Evolutionary conservation across 106 monocot species (phyloP).

Genomic region (Phalaenopsis equestris): DNA sequence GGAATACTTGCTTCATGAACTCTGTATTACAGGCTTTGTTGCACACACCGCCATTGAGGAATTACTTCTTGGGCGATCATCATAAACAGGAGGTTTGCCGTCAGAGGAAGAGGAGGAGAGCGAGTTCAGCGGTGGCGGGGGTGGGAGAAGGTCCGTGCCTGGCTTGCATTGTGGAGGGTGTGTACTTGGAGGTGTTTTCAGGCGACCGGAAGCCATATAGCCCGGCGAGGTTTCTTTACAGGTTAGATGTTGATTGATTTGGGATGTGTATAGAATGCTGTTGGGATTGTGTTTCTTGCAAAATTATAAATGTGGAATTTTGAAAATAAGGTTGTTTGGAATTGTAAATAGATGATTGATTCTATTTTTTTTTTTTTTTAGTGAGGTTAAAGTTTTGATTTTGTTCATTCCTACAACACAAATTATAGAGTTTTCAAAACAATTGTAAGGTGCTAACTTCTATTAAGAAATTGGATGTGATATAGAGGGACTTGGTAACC

Average conservation of each 20-base stretch:
- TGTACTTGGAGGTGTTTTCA: slow-evolving; percentile 39
- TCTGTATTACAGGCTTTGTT: slow-evolving; percentile 56
- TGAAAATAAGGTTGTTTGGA: background rate
- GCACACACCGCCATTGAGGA: slow-evolving; percentile 40
- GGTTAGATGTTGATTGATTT: slow-evolving; percentile 25
- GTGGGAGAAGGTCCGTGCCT: slow-evolving; percentile 27
- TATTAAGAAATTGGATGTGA: no score
- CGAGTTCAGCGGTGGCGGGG: background rate
- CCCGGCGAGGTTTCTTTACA: slow-evolving; percentile 58
- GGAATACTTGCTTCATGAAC: slow-evolving; percentile 70
- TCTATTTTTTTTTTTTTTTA: background rate
- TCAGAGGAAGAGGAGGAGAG: slow-evolving; percentile 29
- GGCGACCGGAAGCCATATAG: slow-evolving; percentile 47
- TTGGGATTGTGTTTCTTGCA: background rate
- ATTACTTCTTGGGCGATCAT: slow-evolving; percentile 40
- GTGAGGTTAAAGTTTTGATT: no score
- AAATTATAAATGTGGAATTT: background rate
- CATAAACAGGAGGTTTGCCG: slow-evolving; percentile 24
- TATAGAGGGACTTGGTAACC: no score
- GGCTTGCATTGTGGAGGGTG: slow-evolving; percentile 34
- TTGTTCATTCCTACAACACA: no score
- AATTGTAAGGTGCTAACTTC: no score
- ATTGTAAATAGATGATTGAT: background rate
- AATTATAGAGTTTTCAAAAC: no score
- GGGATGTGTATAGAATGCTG: background rate